Base-by-base conservation (phyloP, 2,329 filamentous ascomycete genomes). In the Sporothrix euskadiensis region DNA sequence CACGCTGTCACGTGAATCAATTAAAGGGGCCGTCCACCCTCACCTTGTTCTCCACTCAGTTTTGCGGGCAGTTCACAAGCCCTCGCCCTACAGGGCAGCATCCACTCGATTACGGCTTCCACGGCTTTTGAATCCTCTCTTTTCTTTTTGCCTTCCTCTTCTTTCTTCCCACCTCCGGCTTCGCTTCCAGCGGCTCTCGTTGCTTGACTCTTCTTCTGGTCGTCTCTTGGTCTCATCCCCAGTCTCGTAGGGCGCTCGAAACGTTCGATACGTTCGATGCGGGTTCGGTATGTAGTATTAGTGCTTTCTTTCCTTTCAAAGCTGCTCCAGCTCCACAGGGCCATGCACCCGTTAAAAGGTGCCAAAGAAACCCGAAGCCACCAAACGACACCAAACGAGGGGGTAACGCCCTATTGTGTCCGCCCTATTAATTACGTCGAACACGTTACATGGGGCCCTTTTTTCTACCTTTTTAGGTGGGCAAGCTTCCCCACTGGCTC, bases 1-100 rank as follows among this genome's bases (percentile, higher is more conserved):
- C 74, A 66, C 74, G 75, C 35, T 22, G 9, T 69, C 75, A 75
- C 73, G 70, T 75, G 74, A 74, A 9, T 32, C 44, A 39, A 66
- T 66, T 66, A 66, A 65, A 66, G n/a, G 12, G n/a, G n/a, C 2
- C 26, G n/a, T 4, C 16, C n/a, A 26, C 8, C 52, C n/a, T n/a
- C n/a, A n/a, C n/a, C n/a, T n/a, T n/a, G n/a, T 30, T 44, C 22
- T 66, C 61, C 35, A 44, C 26, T n/a, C 26, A 2, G 26, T 26
- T 35, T 4, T 35, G 35, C 35, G 35, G 35, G 35, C 35, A 35
- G 35, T 35, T 35, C 35, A 9, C 30, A 22, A 54, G n/a, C 59
- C 59, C 59, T 32, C 35, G 39, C 57, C 16, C 7, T 65, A 65
- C 59, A 65, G 59, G 35, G 59, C 59, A 44, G 41, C 41, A 44